These are phyloP conservation scores for Xerocomellus chrysenteron DNA, from an alignment of 768 basidiomycete genomes.

Conservation along the genomic window DNA sequence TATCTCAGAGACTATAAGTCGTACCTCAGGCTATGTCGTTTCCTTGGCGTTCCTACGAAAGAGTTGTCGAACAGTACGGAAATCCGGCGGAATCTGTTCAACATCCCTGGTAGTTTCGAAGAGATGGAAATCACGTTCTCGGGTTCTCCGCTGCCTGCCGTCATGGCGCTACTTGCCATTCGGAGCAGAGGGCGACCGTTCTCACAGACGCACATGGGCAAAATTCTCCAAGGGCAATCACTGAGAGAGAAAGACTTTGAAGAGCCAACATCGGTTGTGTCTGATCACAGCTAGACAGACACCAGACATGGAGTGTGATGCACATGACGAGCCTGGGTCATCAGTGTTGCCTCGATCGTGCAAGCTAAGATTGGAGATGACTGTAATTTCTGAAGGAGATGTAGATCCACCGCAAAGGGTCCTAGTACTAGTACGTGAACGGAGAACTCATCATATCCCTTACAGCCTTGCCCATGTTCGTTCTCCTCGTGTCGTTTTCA, in stretches of 20 bases:
- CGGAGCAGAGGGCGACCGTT: not conserved
- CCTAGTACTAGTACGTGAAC: no score
- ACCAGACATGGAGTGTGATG: no score
- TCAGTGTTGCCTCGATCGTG: not conserved
- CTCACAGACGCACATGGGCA: not conserved
- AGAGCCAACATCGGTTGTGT: not conserved
- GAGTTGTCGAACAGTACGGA: no score
- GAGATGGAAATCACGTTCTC: not conserved
- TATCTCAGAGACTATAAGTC: constrained; percentile 23
- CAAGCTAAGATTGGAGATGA: not conserved
- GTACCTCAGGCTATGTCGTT: constrained; percentile 22
- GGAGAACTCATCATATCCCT: no score
- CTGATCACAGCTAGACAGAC: not conserved
- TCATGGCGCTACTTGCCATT: not conserved
- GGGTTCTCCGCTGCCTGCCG: not conserved
- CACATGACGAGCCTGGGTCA: not conserved
- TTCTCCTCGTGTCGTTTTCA: not conserved
- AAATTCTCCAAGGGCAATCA: not conserved
- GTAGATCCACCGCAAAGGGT: not conserved
- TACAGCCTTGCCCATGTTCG: not conserved
- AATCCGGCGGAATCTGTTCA: not conserved
- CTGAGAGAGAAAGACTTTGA: not conserved
- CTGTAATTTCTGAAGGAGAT: not conserved
- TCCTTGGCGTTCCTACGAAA: constrained; percentile 25
- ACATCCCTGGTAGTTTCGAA: not conserved